Percentiles rank a stretch among this genome's conserved stretches.
Evolutionary conservation across 306 rosid species (phyloP).

Genomic region (Nissolia schottii): DNA sequence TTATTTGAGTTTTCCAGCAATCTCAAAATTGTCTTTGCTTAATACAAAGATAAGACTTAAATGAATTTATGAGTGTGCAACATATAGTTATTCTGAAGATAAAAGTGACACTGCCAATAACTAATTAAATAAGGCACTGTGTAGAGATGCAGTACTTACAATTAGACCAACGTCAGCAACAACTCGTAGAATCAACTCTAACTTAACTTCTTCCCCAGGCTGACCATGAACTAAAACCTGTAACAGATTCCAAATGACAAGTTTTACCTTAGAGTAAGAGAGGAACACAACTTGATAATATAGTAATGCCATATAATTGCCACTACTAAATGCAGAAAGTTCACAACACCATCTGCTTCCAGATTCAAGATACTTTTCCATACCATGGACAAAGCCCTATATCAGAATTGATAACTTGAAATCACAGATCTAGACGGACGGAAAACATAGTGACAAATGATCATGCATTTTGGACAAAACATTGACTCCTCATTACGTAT

Average conservation of each 20-base stretch:
- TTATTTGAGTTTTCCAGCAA: slow-evolving; percentile 12
- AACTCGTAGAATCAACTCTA: slow-evolving; percentile 91
- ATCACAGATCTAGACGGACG: neutral
- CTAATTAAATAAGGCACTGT: neutral
- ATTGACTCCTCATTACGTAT: neutral
- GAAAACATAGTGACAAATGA: neutral
- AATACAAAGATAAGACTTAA: neutral
- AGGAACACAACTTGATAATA: slow-evolving; percentile 7
- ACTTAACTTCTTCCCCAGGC: slow-evolving; percentile 91
- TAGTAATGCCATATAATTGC: neutral
- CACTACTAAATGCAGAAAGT: neutral
- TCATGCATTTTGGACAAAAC: neutral
- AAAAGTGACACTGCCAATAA: neutral
- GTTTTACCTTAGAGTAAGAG: slow-evolving; percentile 13
- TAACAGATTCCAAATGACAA: slow-evolving; percentile 6
- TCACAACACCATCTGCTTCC: neutral
- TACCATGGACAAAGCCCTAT: neutral
- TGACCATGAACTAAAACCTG: slow-evolving; percentile 84
- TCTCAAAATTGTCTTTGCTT: slow-evolving; percentile 15
- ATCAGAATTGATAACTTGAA: neutral
- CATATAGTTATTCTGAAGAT: neutral
- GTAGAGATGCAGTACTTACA: slow-evolving; percentile 32
- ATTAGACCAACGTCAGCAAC: slow-evolving; percentile 94
- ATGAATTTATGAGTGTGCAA: neutral
- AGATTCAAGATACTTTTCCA: neutral